These are phyloP conservation scores for Cornus kousa DNA, from an alignment of 148 eudicot species.

Conservation along the genomic window DNA sequence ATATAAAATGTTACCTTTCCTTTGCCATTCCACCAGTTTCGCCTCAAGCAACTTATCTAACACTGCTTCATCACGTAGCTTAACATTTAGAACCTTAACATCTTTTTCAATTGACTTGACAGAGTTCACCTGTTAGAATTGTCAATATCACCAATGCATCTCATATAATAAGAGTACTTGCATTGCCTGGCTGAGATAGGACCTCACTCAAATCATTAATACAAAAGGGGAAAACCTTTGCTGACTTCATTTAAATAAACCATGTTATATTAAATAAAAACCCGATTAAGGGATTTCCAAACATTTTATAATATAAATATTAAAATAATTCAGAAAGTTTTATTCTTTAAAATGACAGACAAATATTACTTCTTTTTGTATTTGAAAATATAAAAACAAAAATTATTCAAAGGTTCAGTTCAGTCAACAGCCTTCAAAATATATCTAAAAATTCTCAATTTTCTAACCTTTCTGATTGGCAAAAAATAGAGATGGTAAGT, in stretches of 20 bases:
- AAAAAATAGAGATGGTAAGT: no score
- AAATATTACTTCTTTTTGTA: no score
- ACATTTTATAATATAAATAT: neutral
- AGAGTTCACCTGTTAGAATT: constrained; percentile 56
- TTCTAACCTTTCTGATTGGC: no score
- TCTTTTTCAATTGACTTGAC: constrained; percentile 77
- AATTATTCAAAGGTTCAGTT: no score
- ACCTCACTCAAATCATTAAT: constrained; percentile 3
- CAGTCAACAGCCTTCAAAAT: no score
- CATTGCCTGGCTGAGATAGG: neutral
- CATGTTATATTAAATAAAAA: no score
- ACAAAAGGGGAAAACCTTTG: neutral
- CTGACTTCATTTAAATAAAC: neutral
- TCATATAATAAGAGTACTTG: neutral
- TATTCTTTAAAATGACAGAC: no score
- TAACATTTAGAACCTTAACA: constrained; percentile 64
- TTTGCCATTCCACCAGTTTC: constrained; percentile 66
- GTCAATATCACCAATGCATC: constrained; percentile 3
- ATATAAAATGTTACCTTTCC: constrained; percentile 52
- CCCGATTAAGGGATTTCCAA: neutral
- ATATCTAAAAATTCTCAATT: no score
- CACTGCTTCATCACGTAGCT: constrained; percentile 67
- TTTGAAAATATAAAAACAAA: no score
- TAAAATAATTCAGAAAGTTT: no score
- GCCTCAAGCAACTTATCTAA: constrained; percentile 69